Evolutionary conservation across 2,329 filamentous ascomycete genomes (phyloP).

Genomic region (Xylariaceae sp.): DNA sequence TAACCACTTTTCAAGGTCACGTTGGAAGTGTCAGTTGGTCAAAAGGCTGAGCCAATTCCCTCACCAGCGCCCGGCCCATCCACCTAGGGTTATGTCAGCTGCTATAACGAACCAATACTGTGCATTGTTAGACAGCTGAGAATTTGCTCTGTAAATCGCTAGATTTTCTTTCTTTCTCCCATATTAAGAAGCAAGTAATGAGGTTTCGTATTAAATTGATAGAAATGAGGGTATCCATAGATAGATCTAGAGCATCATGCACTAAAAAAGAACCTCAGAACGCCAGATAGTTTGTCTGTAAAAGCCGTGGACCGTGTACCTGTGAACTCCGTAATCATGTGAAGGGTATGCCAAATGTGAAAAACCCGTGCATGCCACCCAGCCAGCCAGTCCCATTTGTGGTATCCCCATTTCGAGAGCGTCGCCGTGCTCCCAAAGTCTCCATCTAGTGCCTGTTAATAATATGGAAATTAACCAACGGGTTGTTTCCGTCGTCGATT

Average conservation of each 20-base stretch:
- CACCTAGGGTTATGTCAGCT: neutral
- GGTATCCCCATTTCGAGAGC: neutral
- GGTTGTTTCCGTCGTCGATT: slow-evolving; percentile 28
- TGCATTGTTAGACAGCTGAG: neutral
- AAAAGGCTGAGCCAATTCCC: slow-evolving; percentile 27
- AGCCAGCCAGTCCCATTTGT: neutral
- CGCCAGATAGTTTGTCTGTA: neutral
- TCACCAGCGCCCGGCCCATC: slow-evolving; percentile 10
- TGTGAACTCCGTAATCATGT: slow-evolving; percentile 8
- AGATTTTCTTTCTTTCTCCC: neutral
- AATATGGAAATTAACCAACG: slow-evolving; percentile 7
- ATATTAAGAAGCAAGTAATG: neutral
- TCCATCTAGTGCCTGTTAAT: neutral
- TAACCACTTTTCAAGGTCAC: slow-evolving; percentile 45
- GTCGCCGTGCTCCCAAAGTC: neutral
- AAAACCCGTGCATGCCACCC: slow-evolving; percentile 1
- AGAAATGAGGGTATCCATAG: slow-evolving; percentile 2
- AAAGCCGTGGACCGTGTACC: slow-evolving; percentile 1
- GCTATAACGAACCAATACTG: neutral
- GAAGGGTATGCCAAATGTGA: slow-evolving; percentile 16
- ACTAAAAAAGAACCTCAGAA: neutral
- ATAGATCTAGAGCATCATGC: slow-evolving; percentile 7
- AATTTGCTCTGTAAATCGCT: neutral
- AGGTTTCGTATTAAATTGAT: slow-evolving; percentile 3
- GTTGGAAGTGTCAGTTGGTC: slow-evolving; percentile 43